Evolutionary conservation across 2,329 filamentous ascomycete genomes (phyloP).

Genomic region (Fusarium tuaranense): DNA sequence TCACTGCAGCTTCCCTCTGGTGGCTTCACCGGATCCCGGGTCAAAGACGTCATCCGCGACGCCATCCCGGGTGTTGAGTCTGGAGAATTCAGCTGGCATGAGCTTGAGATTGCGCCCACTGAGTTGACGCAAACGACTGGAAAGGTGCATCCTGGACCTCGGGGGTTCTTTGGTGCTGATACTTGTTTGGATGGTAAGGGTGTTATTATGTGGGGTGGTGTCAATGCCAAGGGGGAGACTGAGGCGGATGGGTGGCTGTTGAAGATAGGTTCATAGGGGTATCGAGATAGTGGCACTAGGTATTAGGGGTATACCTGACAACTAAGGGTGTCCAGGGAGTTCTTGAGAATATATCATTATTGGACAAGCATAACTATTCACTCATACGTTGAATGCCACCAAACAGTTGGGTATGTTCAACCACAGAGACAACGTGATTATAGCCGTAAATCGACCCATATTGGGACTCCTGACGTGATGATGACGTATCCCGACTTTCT

Average conservation of each 20-base stretch:
- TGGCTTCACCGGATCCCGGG: constrained; percentile 13
- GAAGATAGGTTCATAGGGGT: constrained; percentile 17
- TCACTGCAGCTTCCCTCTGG: constrained; percentile 28
- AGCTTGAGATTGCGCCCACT: constrained; percentile 30
- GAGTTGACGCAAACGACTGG: constrained; percentile 32
- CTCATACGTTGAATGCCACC: not conserved
- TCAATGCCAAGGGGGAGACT: constrained; percentile 37
- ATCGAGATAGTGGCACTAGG: not conserved
- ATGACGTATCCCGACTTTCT: constrained; percentile 26
- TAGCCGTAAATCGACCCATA: not conserved
- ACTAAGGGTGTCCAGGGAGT: not conserved
- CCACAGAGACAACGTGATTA: not conserved
- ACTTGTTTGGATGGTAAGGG: constrained; percentile 24
- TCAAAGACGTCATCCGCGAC: constrained; percentile 30
- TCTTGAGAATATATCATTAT: not conserved
- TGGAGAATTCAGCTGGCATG: constrained; percentile 34
- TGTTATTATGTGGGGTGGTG: constrained; percentile 34
- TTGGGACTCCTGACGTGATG: not conserved
- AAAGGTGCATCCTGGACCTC: constrained; percentile 37
- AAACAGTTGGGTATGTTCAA: not conserved
- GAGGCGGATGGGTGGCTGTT: constrained; percentile 38
- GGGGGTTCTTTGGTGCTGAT: constrained; percentile 35
- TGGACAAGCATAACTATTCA: not conserved
- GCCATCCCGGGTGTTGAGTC: constrained; percentile 22
- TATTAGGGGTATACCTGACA: not conserved